These are phyloP conservation scores for Colletotrichum sp. DNA, from an alignment of 2,329 filamentous ascomycete genomes.

Conservation along the genomic window DNA sequence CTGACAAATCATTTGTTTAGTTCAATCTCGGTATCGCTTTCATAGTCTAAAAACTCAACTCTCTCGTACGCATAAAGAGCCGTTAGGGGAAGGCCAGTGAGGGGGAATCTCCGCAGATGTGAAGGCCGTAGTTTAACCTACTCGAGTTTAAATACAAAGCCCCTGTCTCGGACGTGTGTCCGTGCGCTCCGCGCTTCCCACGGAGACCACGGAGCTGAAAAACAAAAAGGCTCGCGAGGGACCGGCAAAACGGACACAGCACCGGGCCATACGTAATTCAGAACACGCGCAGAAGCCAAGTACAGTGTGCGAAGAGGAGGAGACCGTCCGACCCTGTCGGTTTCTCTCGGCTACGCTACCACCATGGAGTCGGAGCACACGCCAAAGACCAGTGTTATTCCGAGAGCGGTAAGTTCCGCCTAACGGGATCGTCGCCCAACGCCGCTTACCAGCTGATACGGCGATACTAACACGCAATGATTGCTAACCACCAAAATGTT, in stretches of 20 bases:
- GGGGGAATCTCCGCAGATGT: neutral
- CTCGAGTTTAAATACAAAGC: neutral
- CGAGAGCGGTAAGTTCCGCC: conserved; percentile 6
- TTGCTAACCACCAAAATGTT: neutral
- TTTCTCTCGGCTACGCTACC: neutral
- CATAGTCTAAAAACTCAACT: neutral
- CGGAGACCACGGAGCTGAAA: neutral
- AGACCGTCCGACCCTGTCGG: neutral
- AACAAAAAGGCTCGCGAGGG: neutral
- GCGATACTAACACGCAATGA: neutral
- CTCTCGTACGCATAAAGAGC: neutral
- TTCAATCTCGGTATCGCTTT: neutral
- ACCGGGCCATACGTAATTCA: neutral
- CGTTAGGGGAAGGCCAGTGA: neutral
- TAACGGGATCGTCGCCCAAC: neutral
- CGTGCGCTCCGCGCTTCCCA: neutral
- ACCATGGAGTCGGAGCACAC: neutral
- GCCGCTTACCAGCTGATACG: neutral
- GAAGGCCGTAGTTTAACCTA: neutral
- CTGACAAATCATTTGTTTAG: neutral
- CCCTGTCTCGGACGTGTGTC: neutral
- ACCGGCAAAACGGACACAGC: neutral
- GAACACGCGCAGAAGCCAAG: neutral
- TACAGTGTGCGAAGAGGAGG: neutral
- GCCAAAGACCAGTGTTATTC: conserved; percentile 6